Base-by-base conservation (phyloP, 371 early-diverging fungal genomes). In the Apophysomyces sp. region DNA sequence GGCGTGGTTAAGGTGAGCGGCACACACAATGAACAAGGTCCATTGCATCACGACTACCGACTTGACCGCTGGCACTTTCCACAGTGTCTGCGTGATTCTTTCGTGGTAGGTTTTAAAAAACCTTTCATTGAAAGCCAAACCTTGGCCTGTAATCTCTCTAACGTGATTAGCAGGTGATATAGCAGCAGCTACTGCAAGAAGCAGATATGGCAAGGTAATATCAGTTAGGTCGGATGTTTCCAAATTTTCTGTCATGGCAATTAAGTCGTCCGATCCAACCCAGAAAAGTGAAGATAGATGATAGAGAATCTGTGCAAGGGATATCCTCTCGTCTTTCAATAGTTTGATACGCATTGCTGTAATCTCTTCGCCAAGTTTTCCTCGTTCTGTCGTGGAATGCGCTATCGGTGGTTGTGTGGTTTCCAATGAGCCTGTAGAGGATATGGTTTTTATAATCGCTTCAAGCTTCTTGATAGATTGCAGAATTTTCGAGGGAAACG, bases 31-130 rank as follows among this genome's bases (percentile, higher is more conserved):
- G 60, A 85, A 88, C 58, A 87, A 70, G 30, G 82, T 65, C 88
- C 91, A 92, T 69, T 93, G 93, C 39, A 93, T 68, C 40, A 85
- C 70, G 21, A 90, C 69, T 0, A 87, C 68, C 6, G 87, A 83
- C 53, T 86, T 85, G 30, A 92, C 73, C 0, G 83, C 87, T 4
- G 84, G 84, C 15, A 83, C 81, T 26, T 71, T 69, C 76, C 86
- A 86, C 51, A 60, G 61, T 61, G 55, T 58, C 51, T 57, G 69
- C 63, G 61, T 69, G 57, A 75, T 64, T 18, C 69, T 53, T 26
- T 72, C 39, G 18, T 80, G 71, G 36, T 77, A 65, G n/a, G 24
- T 28, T n/a, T 60, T 31, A 13, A 67, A 41, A 52, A 75, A 71
- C 8, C 65, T 40, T 12, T 56, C 53, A 30, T 64, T 28, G 11